Percentiles rank a stretch among this genome's conserved stretches.
phyloP scores from a whole-genome alignment of 1,284 basidiomycete genomes.

The Sanguinoderma infundibulare region DNA sequence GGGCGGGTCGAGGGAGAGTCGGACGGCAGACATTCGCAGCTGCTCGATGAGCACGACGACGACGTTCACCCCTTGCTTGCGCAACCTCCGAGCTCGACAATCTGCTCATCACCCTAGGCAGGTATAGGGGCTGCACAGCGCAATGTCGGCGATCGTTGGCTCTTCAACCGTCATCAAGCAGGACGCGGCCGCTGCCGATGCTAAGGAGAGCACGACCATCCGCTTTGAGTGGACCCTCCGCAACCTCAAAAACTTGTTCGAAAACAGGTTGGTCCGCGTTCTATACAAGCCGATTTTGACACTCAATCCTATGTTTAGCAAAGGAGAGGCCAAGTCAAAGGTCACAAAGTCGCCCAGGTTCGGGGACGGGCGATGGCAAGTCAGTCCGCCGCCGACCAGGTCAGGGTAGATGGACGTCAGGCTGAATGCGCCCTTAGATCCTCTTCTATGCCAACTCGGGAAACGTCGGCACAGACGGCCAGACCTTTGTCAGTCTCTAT shows the following conservation, averaged over 20 bases:
- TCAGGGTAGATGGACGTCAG: not conserved
- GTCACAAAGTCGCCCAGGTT: conserved; percentile 70
- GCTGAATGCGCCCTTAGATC: conserved; percentile 47
- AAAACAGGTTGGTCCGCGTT: conserved; percentile 53
- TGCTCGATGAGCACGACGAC: no score
- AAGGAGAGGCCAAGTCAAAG: conserved; percentile 73
- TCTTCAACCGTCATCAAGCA: not conserved
- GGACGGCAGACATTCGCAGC: no score
- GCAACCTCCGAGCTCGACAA: not conserved
- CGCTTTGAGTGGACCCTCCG: conserved; percentile 79
- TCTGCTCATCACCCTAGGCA: not conserved
- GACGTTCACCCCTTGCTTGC: not conserved
- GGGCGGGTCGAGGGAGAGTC: no score
- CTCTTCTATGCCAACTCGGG: conserved; percentile 86
- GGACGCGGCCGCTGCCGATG: conserved; percentile 30
- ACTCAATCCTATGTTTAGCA: conserved; percentile 38
- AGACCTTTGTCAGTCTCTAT: conserved; percentile 68
- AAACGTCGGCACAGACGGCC: conserved; percentile 46
- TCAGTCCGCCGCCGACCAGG: conserved; percentile 29
- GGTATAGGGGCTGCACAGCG: not conserved
- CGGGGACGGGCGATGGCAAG: conserved; percentile 76
- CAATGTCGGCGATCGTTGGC: not conserved
- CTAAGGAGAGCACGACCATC: conserved; percentile 62
- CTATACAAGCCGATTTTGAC: not conserved
- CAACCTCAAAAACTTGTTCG: conserved; percentile 72